Conservation (phyloP, 1,284 basidiomycete species). For the Gomphus bonarii region DNA sequence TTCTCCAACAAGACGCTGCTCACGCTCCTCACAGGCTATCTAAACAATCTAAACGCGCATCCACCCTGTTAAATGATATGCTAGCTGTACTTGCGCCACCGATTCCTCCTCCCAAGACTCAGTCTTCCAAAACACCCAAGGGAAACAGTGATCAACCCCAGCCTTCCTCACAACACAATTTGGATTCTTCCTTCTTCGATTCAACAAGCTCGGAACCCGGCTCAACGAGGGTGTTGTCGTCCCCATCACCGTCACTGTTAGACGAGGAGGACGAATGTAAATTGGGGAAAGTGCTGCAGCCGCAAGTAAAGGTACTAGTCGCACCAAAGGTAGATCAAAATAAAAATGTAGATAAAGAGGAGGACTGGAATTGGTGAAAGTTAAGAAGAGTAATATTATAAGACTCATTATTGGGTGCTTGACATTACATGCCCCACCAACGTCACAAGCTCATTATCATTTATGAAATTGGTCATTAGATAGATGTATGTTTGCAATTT, state of each 20-base stretch:
- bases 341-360: neutral
- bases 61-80: constrained; percentile 52
- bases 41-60: constrained; percentile 53
- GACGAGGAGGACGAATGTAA: constrained; percentile 2
- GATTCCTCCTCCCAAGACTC: neutral
- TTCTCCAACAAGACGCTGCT: constrained; percentile 8
- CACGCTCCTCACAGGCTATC: constrained; percentile 32
- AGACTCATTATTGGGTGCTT: neutral
- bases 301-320: neutral
- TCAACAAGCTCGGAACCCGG: neutral
- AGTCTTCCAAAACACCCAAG: neutral
- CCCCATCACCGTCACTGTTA: neutral
- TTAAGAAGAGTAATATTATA: neutral
- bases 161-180: neutral
- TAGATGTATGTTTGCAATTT: too few relatives aligned
- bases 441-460: neutral
- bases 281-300: constrained; percentile 1
- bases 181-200: neutral
- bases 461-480: neutral
- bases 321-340: neutral
- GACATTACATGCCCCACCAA: neutral
- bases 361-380: constrained; percentile 9
- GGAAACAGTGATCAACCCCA: neutral
- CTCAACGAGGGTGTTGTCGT: neutral
- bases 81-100: constrained; percentile 37